Evolutionary conservation across 768 basidiomycete genomes (phyloP), one percentile per base, ranked within the genome.

Genomic region (Russula lepida): DNA sequence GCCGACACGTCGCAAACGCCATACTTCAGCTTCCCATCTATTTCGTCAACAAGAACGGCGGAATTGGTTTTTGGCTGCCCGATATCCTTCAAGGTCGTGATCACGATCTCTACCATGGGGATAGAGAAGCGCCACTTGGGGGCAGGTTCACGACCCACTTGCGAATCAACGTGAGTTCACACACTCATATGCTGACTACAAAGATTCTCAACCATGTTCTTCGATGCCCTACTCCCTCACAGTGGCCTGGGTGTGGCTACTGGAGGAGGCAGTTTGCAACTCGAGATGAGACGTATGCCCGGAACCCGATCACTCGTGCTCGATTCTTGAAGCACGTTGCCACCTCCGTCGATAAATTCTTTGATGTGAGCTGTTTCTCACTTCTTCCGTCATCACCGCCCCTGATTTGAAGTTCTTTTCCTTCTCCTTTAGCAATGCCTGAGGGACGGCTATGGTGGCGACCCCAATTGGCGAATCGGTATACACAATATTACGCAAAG

Each of bases 241-340:
- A 61, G 60, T 61, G 60, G 60, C 60, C 60, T n/a, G 48, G 60
- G 0, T 56, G 56, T 21, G 19, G 0, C 11, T 2, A 4, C 3
- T 62, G 44, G 56, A 58, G 15, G 17, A 56, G 61, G 7, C 61
- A 62, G 56, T 47, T 62, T 7, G 28, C 50, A 0, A 12, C 23
- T 6, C 44, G 46, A n/a, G 61, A 62, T 46, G 56, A 58, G 44
- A 62, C 61, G 6, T 21, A 4, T 13, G n/a, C 5, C 3, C 50
- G 44, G 1, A 56, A 41, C 13, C 60, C 43, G 0, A 57, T 62
- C 50, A 62, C 50, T 0, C 15, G 57, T 13, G 15, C 27, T 3
- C 56, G 60, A 25, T 62, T 62, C 32, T 53, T 62, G 60, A 62
- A n/a, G 17, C 44, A 53, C 8, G 23, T 62, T 6, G 55, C 27